Evolutionary conservation across 805 yeast genomes (phyloP).

Genomic region (Metschnikowia lochheadii): DNA sequence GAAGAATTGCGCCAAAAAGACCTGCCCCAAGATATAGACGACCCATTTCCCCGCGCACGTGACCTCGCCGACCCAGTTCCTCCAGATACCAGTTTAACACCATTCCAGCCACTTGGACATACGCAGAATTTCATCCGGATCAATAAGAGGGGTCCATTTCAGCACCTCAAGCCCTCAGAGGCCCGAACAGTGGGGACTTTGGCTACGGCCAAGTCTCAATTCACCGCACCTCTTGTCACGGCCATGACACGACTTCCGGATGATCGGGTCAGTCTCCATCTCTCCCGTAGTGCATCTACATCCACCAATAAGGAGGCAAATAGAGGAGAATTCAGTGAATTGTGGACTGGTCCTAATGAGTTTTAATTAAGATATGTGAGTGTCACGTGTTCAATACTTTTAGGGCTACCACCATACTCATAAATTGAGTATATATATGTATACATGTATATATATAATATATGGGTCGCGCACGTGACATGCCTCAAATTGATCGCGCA

Average conservation of each 20-base stretch:
- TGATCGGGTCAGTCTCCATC: conserved; percentile 2
- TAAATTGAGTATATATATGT: no score
- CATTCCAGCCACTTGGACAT: conserved; percentile 3
- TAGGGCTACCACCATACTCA: no score
- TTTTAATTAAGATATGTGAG: neutral
- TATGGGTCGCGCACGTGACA: neutral
- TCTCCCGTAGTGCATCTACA: conserved; percentile 6
- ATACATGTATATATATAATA: no score
- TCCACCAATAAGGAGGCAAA: conserved; percentile 4
- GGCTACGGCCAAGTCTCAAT: conserved; percentile 8
- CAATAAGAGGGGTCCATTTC: conserved; percentile 2
- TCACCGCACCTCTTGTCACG: conserved; percentile 8
- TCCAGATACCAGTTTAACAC: neutral
- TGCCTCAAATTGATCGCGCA: neutral
- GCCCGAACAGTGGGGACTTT: neutral
- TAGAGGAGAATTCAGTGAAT: conserved; percentile 1
- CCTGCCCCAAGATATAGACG: neutral
- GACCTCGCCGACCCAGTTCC: neutral
- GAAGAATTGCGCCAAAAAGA: neutral
- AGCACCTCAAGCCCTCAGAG: neutral
- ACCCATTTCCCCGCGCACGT: neutral
- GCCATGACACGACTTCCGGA: conserved; percentile 8
- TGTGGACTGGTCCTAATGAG: conserved; percentile 2
- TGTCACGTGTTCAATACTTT: neutral
- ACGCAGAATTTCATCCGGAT: conserved; percentile 9